Percentiles rank a stretch among this genome's conserved stretches.
Conservation (phyloP, 148 eudicot species). For the Vaccinium corymbosum region DNA sequence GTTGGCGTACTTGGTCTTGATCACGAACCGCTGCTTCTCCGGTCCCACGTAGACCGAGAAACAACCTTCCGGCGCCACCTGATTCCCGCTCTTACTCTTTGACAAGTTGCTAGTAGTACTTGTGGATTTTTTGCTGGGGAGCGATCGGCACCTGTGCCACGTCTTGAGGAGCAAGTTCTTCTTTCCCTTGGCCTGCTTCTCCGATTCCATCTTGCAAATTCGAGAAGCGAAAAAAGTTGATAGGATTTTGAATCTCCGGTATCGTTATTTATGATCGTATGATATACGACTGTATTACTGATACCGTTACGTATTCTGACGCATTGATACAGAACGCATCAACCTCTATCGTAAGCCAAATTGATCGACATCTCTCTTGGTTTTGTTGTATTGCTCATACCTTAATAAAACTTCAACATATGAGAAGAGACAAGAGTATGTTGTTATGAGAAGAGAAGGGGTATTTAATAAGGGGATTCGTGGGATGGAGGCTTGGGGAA, state of each 20-base stretch:
- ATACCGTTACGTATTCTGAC: too few species aligned
- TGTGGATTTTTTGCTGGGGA: neutral
- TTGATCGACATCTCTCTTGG: slow-evolving; percentile 24
- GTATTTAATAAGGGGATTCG: too few species aligned
- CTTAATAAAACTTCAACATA: neutral
- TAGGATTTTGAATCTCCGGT: neutral
- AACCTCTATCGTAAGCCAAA: slow-evolving; percentile 34
- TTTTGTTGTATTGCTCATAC: slow-evolving; percentile 10
- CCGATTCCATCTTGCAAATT: slow-evolving; percentile 12
- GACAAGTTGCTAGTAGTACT: neutral
- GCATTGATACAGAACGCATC: neutral
- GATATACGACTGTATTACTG: too few species aligned
- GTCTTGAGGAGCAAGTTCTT: slow-evolving; percentile 31
- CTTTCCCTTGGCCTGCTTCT: slow-evolving; percentile 8
- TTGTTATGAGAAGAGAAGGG: neutral
- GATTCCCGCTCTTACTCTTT: slow-evolving; percentile 18
- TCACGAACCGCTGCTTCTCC: slow-evolving; percentile 53
- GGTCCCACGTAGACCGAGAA: slow-evolving; percentile 64
- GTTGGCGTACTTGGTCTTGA: slow-evolving; percentile 46
- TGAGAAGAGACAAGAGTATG: too few species aligned
- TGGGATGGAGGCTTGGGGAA: too few species aligned
- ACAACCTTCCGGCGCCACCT: slow-evolving; percentile 43
- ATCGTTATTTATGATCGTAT: neutral
- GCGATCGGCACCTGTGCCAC: slow-evolving; percentile 28
- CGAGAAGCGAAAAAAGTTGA: too few species aligned